Percentiles rank a stretch among this genome's conserved stretches.
phyloP scores from a whole-genome alignment of 148 eudicot species.

The Rhododendron ferrugineum region DNA sequence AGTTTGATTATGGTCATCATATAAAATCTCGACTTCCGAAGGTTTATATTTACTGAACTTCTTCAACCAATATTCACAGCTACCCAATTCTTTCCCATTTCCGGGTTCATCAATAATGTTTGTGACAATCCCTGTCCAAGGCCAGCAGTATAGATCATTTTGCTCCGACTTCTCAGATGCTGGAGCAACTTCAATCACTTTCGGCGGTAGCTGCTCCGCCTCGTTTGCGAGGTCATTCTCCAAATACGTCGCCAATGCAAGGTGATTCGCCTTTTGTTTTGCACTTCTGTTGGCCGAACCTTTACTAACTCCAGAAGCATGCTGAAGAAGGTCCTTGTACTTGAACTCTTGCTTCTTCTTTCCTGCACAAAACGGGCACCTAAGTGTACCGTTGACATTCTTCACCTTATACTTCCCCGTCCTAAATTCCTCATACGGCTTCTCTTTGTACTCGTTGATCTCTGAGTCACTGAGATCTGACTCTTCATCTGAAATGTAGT shows the following conservation, averaged over 20 bases:
- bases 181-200: too few species aligned
- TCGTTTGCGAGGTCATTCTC: too few species aligned
- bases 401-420: slow-evolving; percentile 48
- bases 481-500: slow-evolving; percentile 54
- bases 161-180: too few species aligned
- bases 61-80: slow-evolving; percentile 39
- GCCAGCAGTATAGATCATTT: slow-evolving; percentile 39
- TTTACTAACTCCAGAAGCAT: too few species aligned
- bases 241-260: too few species aligned
- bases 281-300: too few species aligned
- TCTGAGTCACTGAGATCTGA: slow-evolving; percentile 92
- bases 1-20: slow-evolving; percentile 27
- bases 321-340: too few species aligned
- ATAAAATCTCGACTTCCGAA: slow-evolving; percentile 32
- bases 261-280: too few species aligned
- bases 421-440: slow-evolving; percentile 55
- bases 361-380: slow-evolving; percentile 86
- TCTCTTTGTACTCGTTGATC: slow-evolving; percentile 60
- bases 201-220: too few species aligned
- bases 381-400: slow-evolving; percentile 48
- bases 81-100: slow-evolving; percentile 26
- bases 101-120: slow-evolving; percentile 37
- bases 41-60: slow-evolving; percentile 46
- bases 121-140: slow-evolving; percentile 65
- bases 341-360: slow-evolving; percentile 81